Evolutionary conservation across 129 eudicot species (phyloP), one percentile per base, ranked within the genome.

Genomic region (Rutidosis leptorrhynchoides): DNA sequence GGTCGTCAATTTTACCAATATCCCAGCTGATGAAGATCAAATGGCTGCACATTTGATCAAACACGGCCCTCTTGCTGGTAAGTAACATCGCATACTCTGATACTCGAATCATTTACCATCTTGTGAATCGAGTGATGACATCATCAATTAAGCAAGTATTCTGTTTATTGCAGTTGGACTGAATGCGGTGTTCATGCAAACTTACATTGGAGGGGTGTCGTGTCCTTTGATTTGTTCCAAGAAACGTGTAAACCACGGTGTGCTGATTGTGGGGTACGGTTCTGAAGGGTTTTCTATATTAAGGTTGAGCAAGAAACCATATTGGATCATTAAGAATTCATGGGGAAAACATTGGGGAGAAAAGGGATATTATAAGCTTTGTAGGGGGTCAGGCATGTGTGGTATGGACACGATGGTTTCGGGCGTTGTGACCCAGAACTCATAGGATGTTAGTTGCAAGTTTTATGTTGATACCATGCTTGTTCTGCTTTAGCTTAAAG

Each of bases 281-380:
- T 68, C 88, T 0, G 71, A 80, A 58, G 98, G 98, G 25, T 92
- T 71, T 84, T 92, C 98, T 5, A 88, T 88, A 21, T 73, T 92
- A 4, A 80, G 98, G 70, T 53, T 92, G 5, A 85, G 98, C 5
- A 54, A 92, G 67, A 78, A 69, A 70, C 95, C 96, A 1, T 92
- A 85, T 29, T 92, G 98, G 98, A 83, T 87, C 40, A 92, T 92
- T 48, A 88, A 92, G 81, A 92, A 92, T 67, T 92, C 98, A 1
- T 92, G 98, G 96, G 98, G 98, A 7, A 71, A 77, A 61, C 74
- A 35, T 0, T 92, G 98, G 98, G 98, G 98, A 3, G 98, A 92
- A 54, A 35, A 83, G 0, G 98, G 98, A 9, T 92, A 88, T 72
- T 92, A 88, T 58, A 65, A 58, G 11, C 80, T 92, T 6, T 92